Evolutionary conservation across 202 grass and related monocot species (phyloP), one percentile per base, ranked within the genome.

Genomic region (Digitaria exilis): DNA sequence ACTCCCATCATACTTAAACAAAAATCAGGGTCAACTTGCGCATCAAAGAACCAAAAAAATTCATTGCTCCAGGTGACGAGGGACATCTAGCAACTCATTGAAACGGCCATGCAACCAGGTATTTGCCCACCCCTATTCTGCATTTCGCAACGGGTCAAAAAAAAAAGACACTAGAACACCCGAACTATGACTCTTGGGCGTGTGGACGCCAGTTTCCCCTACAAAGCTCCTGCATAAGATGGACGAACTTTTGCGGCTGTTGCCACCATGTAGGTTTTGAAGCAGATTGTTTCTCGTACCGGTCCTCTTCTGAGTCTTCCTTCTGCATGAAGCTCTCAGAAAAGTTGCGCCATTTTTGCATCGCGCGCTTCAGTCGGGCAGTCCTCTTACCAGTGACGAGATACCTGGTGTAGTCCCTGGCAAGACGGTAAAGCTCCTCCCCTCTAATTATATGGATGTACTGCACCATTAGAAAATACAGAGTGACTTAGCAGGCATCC

Each of bases 391-490:
- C 86, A 0, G 88, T 90, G 72, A 87, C 78, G 59, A 91, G 83
- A 86, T 94, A 94, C 60, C 80, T 90, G 62, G 84, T 86, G 59
- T 86, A 88, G 83, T 94, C 92, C 87, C 84, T 89, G 22, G 88
- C 83, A 71, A 94, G 92, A 48, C 86, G 92, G 57, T 73, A 77
- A 63, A 89, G 76, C 73, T 94, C 92, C 66, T 91, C 86, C 9
- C 88, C 88, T 86, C 85, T 88, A 71, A 90, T 94, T 70, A 94
- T 91, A 43, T 91, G 86, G 59, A 89, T 91, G 48, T 94, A 94
- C 92, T 94, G 84, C 83, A 88, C 10, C 54, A 63, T 73, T 69
- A 42, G 25, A 65, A 18, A 82, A 76, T 13, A 82, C 15, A 78
- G 9, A 28, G 7, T 55, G 32, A 79, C 75, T 68, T 80, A 59